Evolutionary conservation across 2,329 filamentous ascomycete species (phyloP), one percentile per base, ranked within the genome.

Genomic region (Dendryphion nanum): DNA sequence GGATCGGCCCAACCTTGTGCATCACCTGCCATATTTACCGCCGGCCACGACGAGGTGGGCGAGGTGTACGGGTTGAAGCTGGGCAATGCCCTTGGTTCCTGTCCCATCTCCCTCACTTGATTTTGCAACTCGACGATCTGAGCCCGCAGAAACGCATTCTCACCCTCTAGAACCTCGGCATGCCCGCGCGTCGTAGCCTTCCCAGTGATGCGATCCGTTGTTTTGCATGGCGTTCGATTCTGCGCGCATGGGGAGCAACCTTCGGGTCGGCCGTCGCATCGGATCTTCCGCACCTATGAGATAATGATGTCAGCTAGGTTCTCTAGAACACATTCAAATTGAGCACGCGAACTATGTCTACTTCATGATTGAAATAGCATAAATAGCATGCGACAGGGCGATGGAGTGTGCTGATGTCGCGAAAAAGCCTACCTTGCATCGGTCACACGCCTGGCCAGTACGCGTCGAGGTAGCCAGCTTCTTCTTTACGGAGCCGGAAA

Each of bases 381-480:
- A n/a, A n/a, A n/a, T n/a, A n/a, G n/a, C n/a, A n/a, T n/a, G n/a
- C n/a, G n/a, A n/a, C n/a, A n/a, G n/a, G n/a, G n/a, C n/a, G n/a
- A n/a, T n/a, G n/a, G n/a, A n/a, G n/a, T n/a, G n/a, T n/a, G n/a
- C n/a, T n/a, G n/a, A n/a, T n/a, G n/a, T n/a, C n/a, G n/a, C n/a
- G n/a, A n/a, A n/a, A n/a, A n/a, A 10, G 37, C 75, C 53, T 65
- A 87, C 85, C 77, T 91, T 93, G 76, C 89, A 94, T 39, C 89
- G 77, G 67, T 94, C 88, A 74, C 88, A 94, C 20, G 88, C 88
- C 69, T 94, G 88, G 7, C 88, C 88, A 0, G 88, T 94, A 40
- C 80, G 71, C 45, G 74, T 75, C 37, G 75, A 78, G 40, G 69
- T 69, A 36, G 70, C 66, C 37, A 79, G 65, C 52, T 74, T 74